phyloP scores from a whole-genome alignment of 2,329 filamentous ascomycete species.

The Pseudogymnoascus sp. region DNA sequence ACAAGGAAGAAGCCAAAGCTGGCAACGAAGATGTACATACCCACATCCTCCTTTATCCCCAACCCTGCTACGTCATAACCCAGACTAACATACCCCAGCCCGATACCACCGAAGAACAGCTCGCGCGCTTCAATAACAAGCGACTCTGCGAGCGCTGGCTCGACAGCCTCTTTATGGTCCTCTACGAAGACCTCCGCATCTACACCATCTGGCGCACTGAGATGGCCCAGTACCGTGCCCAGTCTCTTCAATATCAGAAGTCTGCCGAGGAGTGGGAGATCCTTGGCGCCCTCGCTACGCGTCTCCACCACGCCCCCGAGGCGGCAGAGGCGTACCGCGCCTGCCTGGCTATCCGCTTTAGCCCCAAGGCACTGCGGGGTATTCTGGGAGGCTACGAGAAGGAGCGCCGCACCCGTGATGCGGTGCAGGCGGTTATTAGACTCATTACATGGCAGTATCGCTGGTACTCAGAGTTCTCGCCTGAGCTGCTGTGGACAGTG shows the following conservation, averaged over 20 bases:
- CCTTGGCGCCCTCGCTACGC: constrained; percentile 82
- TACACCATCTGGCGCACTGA: constrained; percentile 99
- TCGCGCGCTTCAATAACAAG: constrained; percentile 94
- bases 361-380: constrained; percentile 82
- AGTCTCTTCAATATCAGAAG: constrained; percentile 94
- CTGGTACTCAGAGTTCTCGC: constrained; percentile 99
- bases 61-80: constrained; percentile 19
- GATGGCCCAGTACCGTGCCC: constrained; percentile 89
- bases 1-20: constrained; percentile 68
- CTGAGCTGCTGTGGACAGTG: constrained; percentile 78
- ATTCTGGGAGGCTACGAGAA: constrained; percentile 74
- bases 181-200: constrained; percentile 94
- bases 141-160: constrained; percentile 95
- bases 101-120: constrained; percentile 60
- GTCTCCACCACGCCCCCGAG: constrained; percentile 86
- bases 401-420: constrained; percentile 70
- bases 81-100: constrained; percentile 37
- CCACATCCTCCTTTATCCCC: neutral
- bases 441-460: constrained; percentile 97
- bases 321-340: constrained; percentile 87
- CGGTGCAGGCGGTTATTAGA: constrained; percentile 77
- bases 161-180: constrained; percentile 97
- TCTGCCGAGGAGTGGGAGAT: constrained; percentile 98
- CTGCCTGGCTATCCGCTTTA: constrained; percentile 82
- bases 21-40: constrained; percentile 61